These are phyloP conservation scores for Mortierella sp. DNA, from an alignment of 371 early-diverging fungal genomes.

Conservation along the genomic window DNA sequence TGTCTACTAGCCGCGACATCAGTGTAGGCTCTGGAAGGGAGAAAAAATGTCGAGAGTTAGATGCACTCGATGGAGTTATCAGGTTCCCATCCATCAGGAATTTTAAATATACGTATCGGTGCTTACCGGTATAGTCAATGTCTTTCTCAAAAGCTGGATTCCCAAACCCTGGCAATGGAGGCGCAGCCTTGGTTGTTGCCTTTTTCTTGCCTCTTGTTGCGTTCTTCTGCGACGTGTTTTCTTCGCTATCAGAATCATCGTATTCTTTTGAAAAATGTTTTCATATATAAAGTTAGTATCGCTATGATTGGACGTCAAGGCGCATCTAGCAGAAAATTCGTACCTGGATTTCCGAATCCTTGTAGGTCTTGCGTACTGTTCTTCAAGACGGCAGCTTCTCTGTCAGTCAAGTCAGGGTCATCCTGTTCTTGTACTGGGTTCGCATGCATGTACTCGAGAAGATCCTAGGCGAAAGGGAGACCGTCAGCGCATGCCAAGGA, in stretches of 20 bases:
- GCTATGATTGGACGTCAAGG: neutral
- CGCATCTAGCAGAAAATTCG: neutral
- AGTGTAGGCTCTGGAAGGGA: conserved; percentile 28
- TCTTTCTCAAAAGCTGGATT: conserved; percentile 41
- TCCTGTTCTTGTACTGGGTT: conserved; percentile 49
- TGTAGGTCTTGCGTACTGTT: conserved; percentile 35
- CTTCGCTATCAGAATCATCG: conserved; percentile 42
- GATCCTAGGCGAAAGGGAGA: conserved; percentile 7
- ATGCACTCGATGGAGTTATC: neutral
- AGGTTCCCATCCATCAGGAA: neutral
- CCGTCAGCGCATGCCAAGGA: neutral
- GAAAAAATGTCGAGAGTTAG: neutral
- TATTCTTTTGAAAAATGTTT: conserved; percentile 24
- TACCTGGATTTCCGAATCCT: conserved; percentile 55
- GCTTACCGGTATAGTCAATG: conserved; percentile 13
- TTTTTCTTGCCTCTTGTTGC: conserved; percentile 3
- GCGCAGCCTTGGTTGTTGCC: conserved; percentile 12
- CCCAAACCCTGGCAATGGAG: conserved; percentile 50
- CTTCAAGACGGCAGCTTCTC: conserved; percentile 31
- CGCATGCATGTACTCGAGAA: conserved; percentile 53
- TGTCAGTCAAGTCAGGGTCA: conserved; percentile 10
- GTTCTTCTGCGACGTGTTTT: neutral
- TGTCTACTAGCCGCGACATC: conserved; percentile 41
- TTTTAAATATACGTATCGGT: neutral
- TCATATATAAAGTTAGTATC: neutral